Evolutionary conservation across 768 basidiomycete genomes (phyloP).

Genomic region (Thelephora ganbajun): DNA sequence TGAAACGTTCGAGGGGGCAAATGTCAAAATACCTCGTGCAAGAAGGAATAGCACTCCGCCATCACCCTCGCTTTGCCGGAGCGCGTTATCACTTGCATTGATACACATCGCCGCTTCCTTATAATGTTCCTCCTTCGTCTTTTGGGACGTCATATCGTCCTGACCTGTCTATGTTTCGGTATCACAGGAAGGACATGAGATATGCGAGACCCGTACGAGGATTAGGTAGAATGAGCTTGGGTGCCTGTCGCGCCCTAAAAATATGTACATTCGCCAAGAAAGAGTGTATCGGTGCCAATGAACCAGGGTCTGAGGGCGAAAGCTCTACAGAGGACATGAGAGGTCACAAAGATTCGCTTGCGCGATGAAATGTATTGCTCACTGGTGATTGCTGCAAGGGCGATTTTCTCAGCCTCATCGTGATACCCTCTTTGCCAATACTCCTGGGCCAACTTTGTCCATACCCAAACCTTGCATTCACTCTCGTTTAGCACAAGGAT

Average conservation of each 20-base stretch:
- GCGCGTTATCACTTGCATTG: conserved; percentile 39
- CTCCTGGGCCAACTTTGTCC: conserved; percentile 76
- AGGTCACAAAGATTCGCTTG: not conserved
- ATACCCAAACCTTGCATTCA: conserved; percentile 57
- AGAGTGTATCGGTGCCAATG: conserved; percentile 61
- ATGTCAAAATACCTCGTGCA: conserved; percentile 39
- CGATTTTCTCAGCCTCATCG: conserved; percentile 67
- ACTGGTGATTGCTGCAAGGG: conserved; percentile 54
- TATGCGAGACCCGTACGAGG: conserved; percentile 44
- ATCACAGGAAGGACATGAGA: not conserved
- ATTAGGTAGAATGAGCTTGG: conserved; percentile 59
- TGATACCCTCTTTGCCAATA: conserved; percentile 74
- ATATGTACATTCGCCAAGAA: conserved; percentile 80
- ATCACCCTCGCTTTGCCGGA: conserved; percentile 45
- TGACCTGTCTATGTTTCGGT: conserved; percentile 31
- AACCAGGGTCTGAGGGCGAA: conserved; percentile 15
- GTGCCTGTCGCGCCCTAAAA: conserved; percentile 67
- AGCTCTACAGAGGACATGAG: conserved; percentile 6
- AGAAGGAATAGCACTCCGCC: conserved; percentile 38
- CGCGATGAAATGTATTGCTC: conserved; percentile 12
- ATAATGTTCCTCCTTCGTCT: conserved; percentile 54
- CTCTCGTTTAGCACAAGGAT: conserved; percentile 60
- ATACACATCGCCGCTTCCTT: conserved; percentile 55
- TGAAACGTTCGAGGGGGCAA: not conserved
- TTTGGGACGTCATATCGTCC: conserved; percentile 44